Conservation (phyloP, 352 stramenopile genomes). For the Plasmopara halstedii region DNA sequence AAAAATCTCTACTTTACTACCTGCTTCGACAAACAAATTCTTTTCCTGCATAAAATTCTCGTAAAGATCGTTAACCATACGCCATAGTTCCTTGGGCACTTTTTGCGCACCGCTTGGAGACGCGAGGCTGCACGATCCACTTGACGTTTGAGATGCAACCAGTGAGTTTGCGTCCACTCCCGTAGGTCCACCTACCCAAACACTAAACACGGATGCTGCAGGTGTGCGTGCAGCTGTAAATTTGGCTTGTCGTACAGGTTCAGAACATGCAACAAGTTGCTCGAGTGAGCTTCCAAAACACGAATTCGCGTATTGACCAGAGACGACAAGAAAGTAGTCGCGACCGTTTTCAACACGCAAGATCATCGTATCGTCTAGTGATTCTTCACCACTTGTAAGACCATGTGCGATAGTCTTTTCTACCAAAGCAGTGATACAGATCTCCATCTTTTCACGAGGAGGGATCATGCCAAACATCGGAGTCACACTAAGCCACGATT, state of each 20-base stretch:
- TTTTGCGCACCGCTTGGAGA: slow-evolving; percentile 33
- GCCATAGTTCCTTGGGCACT: slow-evolving; percentile 97
- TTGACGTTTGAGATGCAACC: slow-evolving; percentile 20
- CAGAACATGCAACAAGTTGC: slow-evolving; percentile 87
- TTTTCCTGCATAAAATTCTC: slow-evolving; percentile 63
- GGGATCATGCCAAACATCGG: slow-evolving; percentile 88
- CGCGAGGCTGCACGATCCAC: slow-evolving; percentile 24
- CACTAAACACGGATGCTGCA: slow-evolving; percentile 36
- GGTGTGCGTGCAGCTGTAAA: slow-evolving; percentile 16
- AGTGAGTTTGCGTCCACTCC: slow-evolving; percentile 22
- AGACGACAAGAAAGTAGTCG: slow-evolving; percentile 95
- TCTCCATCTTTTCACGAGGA: slow-evolving; percentile 66
- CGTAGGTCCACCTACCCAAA: slow-evolving; percentile 27
- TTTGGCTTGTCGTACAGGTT: slow-evolving; percentile 75
- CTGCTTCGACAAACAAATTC: slow-evolving; percentile 77
- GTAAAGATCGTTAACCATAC: slow-evolving; percentile 96
- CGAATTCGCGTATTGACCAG: slow-evolving; percentile 86
- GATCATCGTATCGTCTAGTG: slow-evolving; percentile 95
- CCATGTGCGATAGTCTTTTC: slow-evolving; percentile 83
- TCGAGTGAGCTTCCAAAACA: slow-evolving; percentile 95
- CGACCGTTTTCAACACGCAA: slow-evolving; percentile 93
- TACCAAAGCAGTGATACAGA: slow-evolving; percentile 89
- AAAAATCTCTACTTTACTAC: slow-evolving; percentile 56
- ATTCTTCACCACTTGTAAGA: slow-evolving; percentile 87
- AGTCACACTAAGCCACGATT: slow-evolving; percentile 88